These are phyloP conservation scores for Coemansia sp. DNA, from an alignment of 192 early-diverging fungal genomes.

Conservation along the genomic window DNA sequence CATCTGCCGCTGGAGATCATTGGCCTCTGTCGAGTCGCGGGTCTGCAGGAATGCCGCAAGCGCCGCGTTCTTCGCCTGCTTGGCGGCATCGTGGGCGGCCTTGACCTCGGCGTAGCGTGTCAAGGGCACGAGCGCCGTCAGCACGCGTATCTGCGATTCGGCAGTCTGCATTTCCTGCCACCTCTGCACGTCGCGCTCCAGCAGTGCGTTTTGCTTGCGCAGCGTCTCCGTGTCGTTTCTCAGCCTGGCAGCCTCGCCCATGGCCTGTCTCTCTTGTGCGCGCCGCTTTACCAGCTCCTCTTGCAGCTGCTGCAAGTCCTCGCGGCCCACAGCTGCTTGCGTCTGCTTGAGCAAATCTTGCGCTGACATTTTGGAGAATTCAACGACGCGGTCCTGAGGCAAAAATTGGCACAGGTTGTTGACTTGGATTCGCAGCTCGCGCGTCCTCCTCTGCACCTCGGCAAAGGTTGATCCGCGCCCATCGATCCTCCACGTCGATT, in stretches of 20 bases:
- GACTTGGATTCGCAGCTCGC: conserved; percentile 82
- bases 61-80: conserved; percentile 42
- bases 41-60: conserved; percentile 47
- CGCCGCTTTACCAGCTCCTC: conserved; percentile 65
- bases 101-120: conserved; percentile 66
- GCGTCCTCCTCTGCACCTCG: conserved; percentile 68
- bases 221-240: conserved; percentile 64
- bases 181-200: conserved; percentile 78
- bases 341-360: conserved; percentile 81
- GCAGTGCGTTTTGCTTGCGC: conserved; percentile 67
- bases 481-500: conserved; percentile 80
- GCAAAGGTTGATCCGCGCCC: conserved; percentile 65
- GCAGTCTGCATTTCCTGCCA: conserved; percentile 75
- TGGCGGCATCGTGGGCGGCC: conserved; percentile 59
- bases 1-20: conserved; percentile 41
- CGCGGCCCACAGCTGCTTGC: conserved; percentile 78
- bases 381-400: conserved; percentile 93
- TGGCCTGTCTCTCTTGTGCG: conserved; percentile 58
- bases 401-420: conserved; percentile 98
- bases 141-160: conserved; percentile 62
- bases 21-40: conserved; percentile 13
- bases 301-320: conserved; percentile 69
- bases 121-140: conserved; percentile 67
- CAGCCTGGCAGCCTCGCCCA: conserved; percentile 58
- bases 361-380: conserved; percentile 89